Percentiles rank a stretch among this genome's conserved stretches.
phyloP scores from a whole-genome alignment of 768 basidiomycete genomes.

The Leccinum incarnatum region DNA sequence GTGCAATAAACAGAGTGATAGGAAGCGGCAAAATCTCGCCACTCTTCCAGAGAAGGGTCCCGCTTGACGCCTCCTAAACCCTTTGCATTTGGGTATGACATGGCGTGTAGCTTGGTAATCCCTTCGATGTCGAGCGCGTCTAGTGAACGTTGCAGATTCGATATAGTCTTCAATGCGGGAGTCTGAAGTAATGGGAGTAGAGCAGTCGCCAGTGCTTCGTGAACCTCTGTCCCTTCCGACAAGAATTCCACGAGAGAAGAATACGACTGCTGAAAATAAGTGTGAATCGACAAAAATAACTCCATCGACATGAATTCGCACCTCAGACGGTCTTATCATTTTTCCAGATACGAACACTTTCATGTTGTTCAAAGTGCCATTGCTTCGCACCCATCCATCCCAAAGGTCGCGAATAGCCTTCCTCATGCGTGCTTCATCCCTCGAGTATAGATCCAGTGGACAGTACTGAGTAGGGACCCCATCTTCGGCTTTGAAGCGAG shows the following conservation, averaged over 20 bases:
- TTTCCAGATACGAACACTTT: conserved; percentile 72
- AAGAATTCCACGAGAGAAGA: conserved; percentile 16
- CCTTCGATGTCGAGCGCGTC: conserved; percentile 88
- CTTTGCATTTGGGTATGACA: conserved; percentile 7
- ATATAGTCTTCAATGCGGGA: conserved; percentile 52
- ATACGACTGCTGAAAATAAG: conserved; percentile 5
- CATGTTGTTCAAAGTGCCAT: conserved; percentile 76
- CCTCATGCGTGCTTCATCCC: conserved; percentile 54
- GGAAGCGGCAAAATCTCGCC: conserved; percentile 56
- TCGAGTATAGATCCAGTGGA: conserved; percentile 88
- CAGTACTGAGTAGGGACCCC: conserved; percentile 56
- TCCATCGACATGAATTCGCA: conserved; percentile 31
- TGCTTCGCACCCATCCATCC: conserved; percentile 64
- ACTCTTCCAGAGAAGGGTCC: conserved; percentile 64
- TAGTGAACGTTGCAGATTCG: conserved; percentile 66
- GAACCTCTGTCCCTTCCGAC: conserved; percentile 30
- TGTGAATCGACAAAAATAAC: conserved; percentile 2
- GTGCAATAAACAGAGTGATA: conserved; percentile 42
- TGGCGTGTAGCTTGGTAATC: conserved; percentile 45
- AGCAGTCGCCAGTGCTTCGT: conserved; percentile 49
- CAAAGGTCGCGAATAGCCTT: conserved; percentile 69
- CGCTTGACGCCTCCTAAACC: conserved; percentile 30
- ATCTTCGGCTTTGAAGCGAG: conserved; percentile 45
- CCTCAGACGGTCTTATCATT: conserved; percentile 55
- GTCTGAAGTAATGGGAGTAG: conserved; percentile 48